Base-by-base conservation (phyloP, 163 green algal genomes). In the Coccomyxa subellipsoidea region DNA sequence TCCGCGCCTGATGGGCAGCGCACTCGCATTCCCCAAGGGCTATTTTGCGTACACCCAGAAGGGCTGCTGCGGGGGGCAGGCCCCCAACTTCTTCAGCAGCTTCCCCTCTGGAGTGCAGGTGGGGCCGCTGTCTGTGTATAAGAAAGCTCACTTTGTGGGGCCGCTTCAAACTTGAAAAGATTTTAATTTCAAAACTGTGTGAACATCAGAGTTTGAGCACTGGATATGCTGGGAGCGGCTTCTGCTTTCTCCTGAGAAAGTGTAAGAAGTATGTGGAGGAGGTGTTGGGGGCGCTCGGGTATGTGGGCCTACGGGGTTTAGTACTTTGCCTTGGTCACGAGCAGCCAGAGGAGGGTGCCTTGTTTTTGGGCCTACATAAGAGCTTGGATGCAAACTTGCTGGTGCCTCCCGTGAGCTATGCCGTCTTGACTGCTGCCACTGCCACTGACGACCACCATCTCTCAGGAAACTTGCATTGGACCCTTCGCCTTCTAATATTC, bases 21-120 rank as follows among this genome's bases (percentile, higher is more conserved):
- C 66, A n/a, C 10, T 34, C 2, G 66, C n/a, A 8, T 73, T 34
- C 66, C 66, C 66, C 1, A 73, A 73, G 29, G 66, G 66, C 6
- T 32, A 32, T 23, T 73, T 73, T 34, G 66, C 66, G 21, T 73
- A 34, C 66, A 73, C 66, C 21, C 66, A 73, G 66, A 32, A 34
- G 2, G 66, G 66, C 66, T 73, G 66, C 66, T 73, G 66, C 66
- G 66, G 66, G 1, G 66, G 66, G 2, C 66, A 73, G 66, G 66
- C 66, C 18, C 66, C 66, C 66, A 73, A 73, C 66, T 73, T 73
- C 66, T 73, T 73, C n/a, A 73, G 29, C 29, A 36, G 29, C 66
- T 73, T 35, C 66, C 66, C 66, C n/a, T 35, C 5, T 36, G 66
- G 66, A 8, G 27, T 73, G 18, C 66, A 73, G 66, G 66, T 73